A percentile compares a stretch with the other conserved stretches of the same genome.
These are phyloP conservation scores for Rhodotorula sp. DNA, from an alignment of 1,284 basidiomycete genomes.

Conservation along the genomic window DNA sequence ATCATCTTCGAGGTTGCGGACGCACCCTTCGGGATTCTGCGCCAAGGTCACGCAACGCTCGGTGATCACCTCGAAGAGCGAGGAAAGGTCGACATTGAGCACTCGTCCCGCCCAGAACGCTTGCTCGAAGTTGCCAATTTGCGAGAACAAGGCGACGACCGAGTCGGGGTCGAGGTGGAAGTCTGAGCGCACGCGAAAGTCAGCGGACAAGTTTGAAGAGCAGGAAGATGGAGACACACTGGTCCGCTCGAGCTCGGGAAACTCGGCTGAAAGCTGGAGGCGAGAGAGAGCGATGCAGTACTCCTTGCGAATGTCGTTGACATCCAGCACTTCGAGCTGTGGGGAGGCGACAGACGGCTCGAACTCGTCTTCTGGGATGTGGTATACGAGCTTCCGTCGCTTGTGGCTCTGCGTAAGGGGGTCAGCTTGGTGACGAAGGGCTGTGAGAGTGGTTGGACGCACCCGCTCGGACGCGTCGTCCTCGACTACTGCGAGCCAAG, in stretches of 20 bases:
- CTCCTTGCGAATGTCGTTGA: constrained; percentile 80
- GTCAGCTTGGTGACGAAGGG: neutral
- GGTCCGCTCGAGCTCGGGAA: constrained; percentile 58
- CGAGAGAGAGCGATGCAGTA: constrained; percentile 76
- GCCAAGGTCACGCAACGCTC: constrained; percentile 70
- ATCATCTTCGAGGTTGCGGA: constrained; percentile 47
- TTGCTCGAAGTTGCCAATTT: constrained; percentile 72
- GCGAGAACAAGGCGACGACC: constrained; percentile 76
- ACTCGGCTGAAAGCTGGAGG: constrained; percentile 65
- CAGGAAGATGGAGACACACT: constrained; percentile 51
- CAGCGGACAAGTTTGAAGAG: neutral
- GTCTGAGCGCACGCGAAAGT: constrained; percentile 52
- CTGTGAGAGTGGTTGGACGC: neutral
- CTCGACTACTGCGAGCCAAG: constrained; percentile 66
- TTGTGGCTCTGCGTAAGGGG: constrained; percentile 55
- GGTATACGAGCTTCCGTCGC: constrained; percentile 66
- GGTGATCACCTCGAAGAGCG: constrained; percentile 76
- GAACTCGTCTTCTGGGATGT: constrained; percentile 75
- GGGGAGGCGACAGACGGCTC: constrained; percentile 47
- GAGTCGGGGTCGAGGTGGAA: constrained; percentile 66
- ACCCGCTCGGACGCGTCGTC: constrained; percentile 22
- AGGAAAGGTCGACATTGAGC: constrained; percentile 79
- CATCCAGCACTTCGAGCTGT: constrained; percentile 71
- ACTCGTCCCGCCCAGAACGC: constrained; percentile 75
- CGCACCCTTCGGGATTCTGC: constrained; percentile 21